phyloP scores from a whole-genome alignment of 805 yeast species.

The Zygoascus biomembranicola region DNA sequence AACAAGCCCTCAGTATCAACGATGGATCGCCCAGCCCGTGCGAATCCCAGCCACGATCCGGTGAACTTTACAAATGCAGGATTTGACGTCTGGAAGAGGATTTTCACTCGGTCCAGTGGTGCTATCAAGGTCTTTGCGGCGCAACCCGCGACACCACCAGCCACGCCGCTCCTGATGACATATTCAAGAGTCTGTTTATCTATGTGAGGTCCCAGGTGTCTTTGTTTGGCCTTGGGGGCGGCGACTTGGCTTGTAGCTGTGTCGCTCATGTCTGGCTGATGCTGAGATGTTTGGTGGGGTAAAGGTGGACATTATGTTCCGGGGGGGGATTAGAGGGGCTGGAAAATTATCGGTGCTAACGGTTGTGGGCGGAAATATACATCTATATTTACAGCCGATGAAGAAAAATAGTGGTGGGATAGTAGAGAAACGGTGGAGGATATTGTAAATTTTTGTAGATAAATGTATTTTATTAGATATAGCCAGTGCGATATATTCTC shows the following conservation, averaged over 20 bases:
- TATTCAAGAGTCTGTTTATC: slow-evolving; percentile 69
- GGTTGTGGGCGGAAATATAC: neutral
- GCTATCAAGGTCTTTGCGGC: slow-evolving; percentile 96
- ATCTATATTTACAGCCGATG: no score
- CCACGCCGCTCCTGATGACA: slow-evolving; percentile 73
- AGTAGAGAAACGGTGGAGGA: no score
- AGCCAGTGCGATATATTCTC: no score
- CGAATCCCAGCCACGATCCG: slow-evolving; percentile 71
- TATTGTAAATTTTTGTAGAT: no score
- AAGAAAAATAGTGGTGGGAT: no score
- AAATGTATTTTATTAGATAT: no score
- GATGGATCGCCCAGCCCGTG: slow-evolving; percentile 63
- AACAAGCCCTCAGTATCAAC: slow-evolving; percentile 57
- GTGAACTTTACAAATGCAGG: slow-evolving; percentile 77
- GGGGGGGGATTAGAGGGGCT: neutral
- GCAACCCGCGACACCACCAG: slow-evolving; percentile 94
- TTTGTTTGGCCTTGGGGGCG: neutral
- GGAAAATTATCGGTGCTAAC: neutral
- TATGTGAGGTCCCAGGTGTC: neutral
- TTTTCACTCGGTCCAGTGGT: slow-evolving; percentile 90
- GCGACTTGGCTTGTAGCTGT: neutral
- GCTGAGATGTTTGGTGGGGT: neutral
- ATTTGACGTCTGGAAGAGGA: slow-evolving; percentile 88
- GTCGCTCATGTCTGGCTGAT: neutral
- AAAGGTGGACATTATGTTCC: neutral